Conservation (phyloP, 805 yeast genomes). For the Kluyveromyces aestuarii region DNA sequence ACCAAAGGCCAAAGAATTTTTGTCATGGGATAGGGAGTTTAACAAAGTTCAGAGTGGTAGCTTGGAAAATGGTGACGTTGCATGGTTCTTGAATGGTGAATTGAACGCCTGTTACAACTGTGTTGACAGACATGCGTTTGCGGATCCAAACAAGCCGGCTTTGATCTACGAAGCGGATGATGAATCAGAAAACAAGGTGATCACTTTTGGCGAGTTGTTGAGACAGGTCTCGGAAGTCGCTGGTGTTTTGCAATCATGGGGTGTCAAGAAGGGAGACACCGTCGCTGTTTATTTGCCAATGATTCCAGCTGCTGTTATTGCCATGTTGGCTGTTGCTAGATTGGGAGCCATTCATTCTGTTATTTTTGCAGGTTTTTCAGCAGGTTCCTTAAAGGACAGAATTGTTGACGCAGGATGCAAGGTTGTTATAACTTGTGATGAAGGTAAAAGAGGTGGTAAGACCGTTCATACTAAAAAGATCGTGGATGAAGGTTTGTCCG, state of each 20-base stretch:
- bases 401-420: constrained; percentile 78
- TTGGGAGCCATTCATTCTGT: constrained; percentile 96
- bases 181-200: constrained; percentile 56
- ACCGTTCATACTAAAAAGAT: constrained; percentile 85
- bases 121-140: constrained; percentile 91
- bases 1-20: constrained; percentile 58
- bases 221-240: constrained; percentile 82
- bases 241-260: constrained; percentile 71
- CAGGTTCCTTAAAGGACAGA: constrained; percentile 88
- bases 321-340: constrained; percentile 90
- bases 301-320: constrained; percentile 93
- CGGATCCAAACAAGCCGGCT: constrained; percentile 76
- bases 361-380: constrained; percentile 92
- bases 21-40: constrained; percentile 73
- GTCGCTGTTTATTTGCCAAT: constrained; percentile 95
- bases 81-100: constrained; percentile 93
- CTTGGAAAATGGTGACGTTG: constrained; percentile 65
- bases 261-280: constrained; percentile 89
- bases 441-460: constrained; percentile 93
- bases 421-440: constrained; percentile 89
- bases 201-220: constrained; percentile 82
- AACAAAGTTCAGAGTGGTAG: constrained; percentile 42
- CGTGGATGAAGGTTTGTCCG: constrained; percentile 85
- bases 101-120: constrained; percentile 89
- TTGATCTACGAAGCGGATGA: constrained; percentile 93